Evolutionary conservation across 1,284 basidiomycete genomes (phyloP), one percentile per base, ranked within the genome.

Genomic region (Pseudozyma pruni): DNA sequence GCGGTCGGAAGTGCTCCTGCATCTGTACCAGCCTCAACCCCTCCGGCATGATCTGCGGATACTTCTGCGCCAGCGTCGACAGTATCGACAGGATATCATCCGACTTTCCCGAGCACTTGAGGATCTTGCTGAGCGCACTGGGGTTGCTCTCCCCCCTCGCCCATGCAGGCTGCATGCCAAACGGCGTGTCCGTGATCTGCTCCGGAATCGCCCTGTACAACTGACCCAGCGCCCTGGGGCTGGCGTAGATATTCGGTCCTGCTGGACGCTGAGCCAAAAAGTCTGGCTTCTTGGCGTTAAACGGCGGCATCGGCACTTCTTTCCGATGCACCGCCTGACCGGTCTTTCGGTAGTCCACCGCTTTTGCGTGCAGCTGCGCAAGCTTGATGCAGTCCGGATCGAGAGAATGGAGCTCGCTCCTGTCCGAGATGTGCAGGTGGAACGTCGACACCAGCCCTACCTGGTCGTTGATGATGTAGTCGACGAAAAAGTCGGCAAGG

Each of bases 351-450:
- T 71, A 61, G 75, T 68, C 77, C 46, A 90, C 90, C n/a, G 71
- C 90, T 87, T 86, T 81, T 76, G 83, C 86, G 78, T 90, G 91
- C 20, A 90, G 82, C 40, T 86, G 83, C 0, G 90, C 87, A 14
- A 93, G 84, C 50, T 62, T 84, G 13, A 89, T 66, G 75, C 91
- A 93, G 32, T 86, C 85, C 0, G 80, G 73, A 75, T 91, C 86
- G 22, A 87, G 83, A 32, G 89, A 88, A 11, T 87, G 86, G 27
- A 84, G 33, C 0, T 67, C 62, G 35, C 86, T 87, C 71, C 88
- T 86, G 75, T 93, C 91, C 0, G 90, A 88, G 32, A 90, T 88
- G 34, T 88, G 85, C 14, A 93, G 85, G 70, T 92, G 88, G 43
- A 88, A 85, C 1, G 63, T 50, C 19, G 72, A 67, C 4, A 75